Conservation (phyloP, 2,329 filamentous ascomycete genomes). For the Chaetomiaceae sp. region DNA sequence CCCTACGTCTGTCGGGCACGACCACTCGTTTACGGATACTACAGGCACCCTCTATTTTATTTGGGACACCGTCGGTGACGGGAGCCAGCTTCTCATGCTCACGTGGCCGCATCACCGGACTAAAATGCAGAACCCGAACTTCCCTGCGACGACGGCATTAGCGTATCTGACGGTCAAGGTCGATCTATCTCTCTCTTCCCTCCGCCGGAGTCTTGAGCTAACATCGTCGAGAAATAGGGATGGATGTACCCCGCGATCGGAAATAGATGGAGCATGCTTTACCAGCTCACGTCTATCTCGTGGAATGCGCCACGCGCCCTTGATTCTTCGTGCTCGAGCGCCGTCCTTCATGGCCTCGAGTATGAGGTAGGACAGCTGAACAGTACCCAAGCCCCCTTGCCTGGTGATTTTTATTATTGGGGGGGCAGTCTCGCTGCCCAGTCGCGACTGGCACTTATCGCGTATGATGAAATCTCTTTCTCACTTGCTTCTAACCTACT, state of each 20-base stretch:
- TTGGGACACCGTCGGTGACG: neutral
- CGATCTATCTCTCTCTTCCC: too few relatives aligned
- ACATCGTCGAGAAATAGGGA: neutral
- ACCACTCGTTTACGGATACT: neutral
- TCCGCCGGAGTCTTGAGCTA: neutral
- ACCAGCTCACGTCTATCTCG: neutral
- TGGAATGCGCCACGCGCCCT: neutral
- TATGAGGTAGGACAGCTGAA: neutral
- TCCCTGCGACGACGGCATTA: neutral
- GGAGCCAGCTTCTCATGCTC: conserved; percentile 1
- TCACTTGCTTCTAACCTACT: too few relatives aligned
- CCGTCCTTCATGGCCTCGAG: neutral
- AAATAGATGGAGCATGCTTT: neutral
- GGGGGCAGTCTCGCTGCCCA: neutral
- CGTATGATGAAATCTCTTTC: neutral
- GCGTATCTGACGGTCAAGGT: neutral
- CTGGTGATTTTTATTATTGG: neutral
- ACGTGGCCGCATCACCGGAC: neutral
- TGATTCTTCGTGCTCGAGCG: neutral
- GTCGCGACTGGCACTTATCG: neutral
- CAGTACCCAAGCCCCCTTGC: neutral
- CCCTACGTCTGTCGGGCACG: neutral
- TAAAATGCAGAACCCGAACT: neutral
- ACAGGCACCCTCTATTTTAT: neutral
- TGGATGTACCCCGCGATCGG: neutral